Conservation (phyloP, 257 asterid species). For the Solanum gandarillasii region DNA sequence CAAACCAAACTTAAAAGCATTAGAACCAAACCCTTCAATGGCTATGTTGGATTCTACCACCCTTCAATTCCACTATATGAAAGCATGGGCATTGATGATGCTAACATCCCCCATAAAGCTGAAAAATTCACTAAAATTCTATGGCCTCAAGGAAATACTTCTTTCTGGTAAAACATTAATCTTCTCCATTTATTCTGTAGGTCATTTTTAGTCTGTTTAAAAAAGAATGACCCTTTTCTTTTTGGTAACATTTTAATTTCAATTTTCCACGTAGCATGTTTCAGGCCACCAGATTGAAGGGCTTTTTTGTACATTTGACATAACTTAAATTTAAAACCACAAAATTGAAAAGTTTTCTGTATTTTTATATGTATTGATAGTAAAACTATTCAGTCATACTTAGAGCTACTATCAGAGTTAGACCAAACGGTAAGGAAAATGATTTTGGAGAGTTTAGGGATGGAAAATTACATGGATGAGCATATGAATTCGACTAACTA, state of each 20-base stretch:
- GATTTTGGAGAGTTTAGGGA: conserved; percentile 29
- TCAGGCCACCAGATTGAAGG: too few species aligned
- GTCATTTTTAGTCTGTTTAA: too few species aligned
- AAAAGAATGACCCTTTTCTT: too few species aligned
- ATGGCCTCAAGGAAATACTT: conserved; percentile 53
- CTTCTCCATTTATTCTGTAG: background rate
- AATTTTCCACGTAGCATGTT: too few species aligned
- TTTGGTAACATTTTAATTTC: too few species aligned
- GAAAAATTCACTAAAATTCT: conserved; percentile 22
- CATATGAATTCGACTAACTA: conserved; percentile 23
- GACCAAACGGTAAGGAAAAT: conserved; percentile 35
- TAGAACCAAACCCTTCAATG: conserved; percentile 32
- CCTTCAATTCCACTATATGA: conserved; percentile 39
- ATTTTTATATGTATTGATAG: conserved; percentile 5
- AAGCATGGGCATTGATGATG: conserved; percentile 47
- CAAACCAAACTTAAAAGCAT: conserved; percentile 27
- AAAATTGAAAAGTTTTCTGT: too few species aligned
- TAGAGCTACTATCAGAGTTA: conserved; percentile 26
- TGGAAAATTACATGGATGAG: too few species aligned
- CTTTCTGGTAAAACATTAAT: conserved; percentile 23
- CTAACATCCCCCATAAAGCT: conserved; percentile 7
- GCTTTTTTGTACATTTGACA: too few species aligned
- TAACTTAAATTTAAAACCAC: too few species aligned
- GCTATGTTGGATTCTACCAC: conserved; percentile 45
- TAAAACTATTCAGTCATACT: conserved; percentile 11